These are phyloP conservation scores for Cicer judaicum DNA, from an alignment of 306 rosid species.

Conservation along the genomic window DNA sequence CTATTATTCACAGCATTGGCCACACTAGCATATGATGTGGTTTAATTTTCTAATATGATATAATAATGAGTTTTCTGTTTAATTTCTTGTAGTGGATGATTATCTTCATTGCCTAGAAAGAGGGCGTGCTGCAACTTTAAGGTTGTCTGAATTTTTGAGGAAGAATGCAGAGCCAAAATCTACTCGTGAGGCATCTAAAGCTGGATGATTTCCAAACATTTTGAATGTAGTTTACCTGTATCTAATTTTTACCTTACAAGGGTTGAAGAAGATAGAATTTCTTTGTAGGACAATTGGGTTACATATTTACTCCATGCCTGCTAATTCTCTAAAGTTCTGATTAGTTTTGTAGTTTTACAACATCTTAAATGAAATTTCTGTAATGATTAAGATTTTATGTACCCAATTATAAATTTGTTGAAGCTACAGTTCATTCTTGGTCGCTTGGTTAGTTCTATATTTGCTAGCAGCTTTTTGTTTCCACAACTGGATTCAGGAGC, in stretches of 20 bases:
- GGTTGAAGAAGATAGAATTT: constrained; percentile 6
- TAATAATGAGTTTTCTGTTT: constrained; percentile 38
- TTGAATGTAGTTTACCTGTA: constrained; percentile 9
- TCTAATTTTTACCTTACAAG: constrained; percentile 13
- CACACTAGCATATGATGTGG: constrained; percentile 14
- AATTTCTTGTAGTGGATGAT: constrained; percentile 65
- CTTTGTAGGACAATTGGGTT: constrained; percentile 16
- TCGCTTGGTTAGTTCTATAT: no score
- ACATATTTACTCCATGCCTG: constrained; percentile 6
- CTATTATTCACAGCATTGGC: constrained; percentile 3
- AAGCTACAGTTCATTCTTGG: no score
- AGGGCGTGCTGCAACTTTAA: constrained; percentile 76
- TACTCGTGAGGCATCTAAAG: constrained; percentile 49
- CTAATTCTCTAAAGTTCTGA: neutral
- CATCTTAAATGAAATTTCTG: constrained; percentile 6
- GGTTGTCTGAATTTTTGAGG: constrained; percentile 79
- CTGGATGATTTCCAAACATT: constrained; percentile 45
- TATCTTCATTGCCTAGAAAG: constrained; percentile 88
- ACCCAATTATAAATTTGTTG: neutral
- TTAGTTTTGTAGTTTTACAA: constrained; percentile 25
- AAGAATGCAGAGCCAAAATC: constrained; percentile 66
- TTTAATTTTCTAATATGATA: constrained; percentile 18
- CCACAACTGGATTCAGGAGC: no score
- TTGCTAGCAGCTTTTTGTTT: no score
- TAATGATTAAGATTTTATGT: neutral